These are phyloP conservation scores for Solanum piurae DNA, from an alignment of 257 asterid species.

Conservation along the genomic window DNA sequence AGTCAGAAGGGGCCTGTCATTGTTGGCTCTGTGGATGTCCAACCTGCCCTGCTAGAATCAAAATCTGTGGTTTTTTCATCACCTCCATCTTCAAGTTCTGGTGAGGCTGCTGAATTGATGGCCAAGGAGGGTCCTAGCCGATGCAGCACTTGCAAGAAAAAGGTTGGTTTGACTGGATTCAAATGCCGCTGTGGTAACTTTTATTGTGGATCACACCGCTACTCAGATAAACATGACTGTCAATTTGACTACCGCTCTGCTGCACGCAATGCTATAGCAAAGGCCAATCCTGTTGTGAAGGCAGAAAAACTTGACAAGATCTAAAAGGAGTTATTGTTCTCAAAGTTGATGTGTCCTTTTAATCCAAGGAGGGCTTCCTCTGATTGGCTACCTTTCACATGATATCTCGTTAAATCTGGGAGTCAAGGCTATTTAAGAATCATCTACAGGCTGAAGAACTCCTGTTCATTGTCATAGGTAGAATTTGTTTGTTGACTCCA, in stretches of 20 bases:
- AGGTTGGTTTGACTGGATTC: conserved; percentile 48
- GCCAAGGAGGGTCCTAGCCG: conserved; percentile 24
- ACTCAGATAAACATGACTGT: conserved; percentile 46
- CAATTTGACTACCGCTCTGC: conserved; percentile 40
- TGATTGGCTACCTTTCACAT: background rate
- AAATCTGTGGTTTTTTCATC: background rate
- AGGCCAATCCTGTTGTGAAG: conserved; percentile 48
- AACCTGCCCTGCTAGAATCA: background rate
- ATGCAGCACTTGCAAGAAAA: conserved; percentile 43
- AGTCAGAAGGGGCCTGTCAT: background rate
- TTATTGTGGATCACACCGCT: conserved; percentile 51
- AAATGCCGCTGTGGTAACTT: conserved; percentile 44
- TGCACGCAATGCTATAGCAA: conserved; percentile 44
- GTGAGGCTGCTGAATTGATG: conserved; percentile 3
- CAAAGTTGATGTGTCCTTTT: conserved; percentile 1
- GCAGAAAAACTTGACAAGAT: conserved; percentile 33
- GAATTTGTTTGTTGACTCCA: background rate
- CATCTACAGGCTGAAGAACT: background rate
- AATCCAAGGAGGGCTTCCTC: background rate
- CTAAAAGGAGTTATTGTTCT: conserved; percentile 5
- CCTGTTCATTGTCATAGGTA: background rate
- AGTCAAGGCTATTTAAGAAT: background rate
- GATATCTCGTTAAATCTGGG: background rate
- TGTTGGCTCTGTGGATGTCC: conserved; percentile 1
- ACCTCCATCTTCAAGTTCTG: conserved; percentile 10